Evolutionary conservation across 495 filamentous ascomycete species (phyloP), one percentile per base, ranked within the genome.

Genomic region (Entonaema liquescens): DNA sequence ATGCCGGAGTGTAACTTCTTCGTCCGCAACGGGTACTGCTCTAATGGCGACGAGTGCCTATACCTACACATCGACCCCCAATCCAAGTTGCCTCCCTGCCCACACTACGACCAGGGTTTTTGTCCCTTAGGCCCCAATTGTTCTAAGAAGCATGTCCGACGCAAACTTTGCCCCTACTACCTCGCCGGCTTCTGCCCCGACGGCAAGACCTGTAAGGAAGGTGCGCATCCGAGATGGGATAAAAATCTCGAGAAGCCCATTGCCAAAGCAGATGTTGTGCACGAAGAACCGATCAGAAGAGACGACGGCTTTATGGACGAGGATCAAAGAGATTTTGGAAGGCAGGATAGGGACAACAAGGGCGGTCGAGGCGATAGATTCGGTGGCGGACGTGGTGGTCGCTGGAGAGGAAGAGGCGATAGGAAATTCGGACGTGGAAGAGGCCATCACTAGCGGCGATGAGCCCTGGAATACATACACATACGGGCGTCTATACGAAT

Each of bases 1-100:
- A 96, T 97, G 95, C 93, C 94, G 52, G 95, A 98, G 81, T 99
- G 95, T 83, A 95, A 93, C 76, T 93, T 93, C 74, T 95, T 93
- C 73, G 88, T 92, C 15, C 89, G 93, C 65, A 92, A 93, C 76
- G 93, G 92, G 62, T 97, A 95, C 80, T 99, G 95, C 80, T 91
- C 90, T 73, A 97, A 97, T 79, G 94, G 94, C 72, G 95, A 98
- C 79, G 95, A 98, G 81, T 99, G 95, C 75, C 86, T 98, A 5
- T 99, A 98, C 76, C 88, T 97, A 26, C 95, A 99, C 81, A 91
- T 97, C 72, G 92, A 95, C 64, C 93, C 95, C 19, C 88, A 90
- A 52, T 87, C 86, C 21, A 88, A 89, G 64, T 83, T 97, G 5
- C 92, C 95, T 5, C 89, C 93, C 0, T 99, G 95, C 73, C 94